Base-by-base conservation (phyloP, 495 filamentous ascomycete genomes). In the Bacidia gigantensis region DNA sequence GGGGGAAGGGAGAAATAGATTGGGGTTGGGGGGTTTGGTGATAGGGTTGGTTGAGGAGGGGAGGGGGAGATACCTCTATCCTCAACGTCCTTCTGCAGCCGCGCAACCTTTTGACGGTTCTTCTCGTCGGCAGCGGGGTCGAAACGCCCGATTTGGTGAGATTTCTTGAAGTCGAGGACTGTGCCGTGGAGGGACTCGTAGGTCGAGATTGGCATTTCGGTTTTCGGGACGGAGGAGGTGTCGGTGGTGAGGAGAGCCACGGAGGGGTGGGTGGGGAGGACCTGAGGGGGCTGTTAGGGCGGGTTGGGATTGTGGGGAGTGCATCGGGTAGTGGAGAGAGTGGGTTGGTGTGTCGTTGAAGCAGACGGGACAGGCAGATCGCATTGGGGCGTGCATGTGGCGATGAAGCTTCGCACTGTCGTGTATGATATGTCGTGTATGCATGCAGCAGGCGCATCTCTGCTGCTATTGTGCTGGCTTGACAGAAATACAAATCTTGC, bases 121-220 rank as follows among this genome's bases (percentile, higher is more conserved):
- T 80, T 55, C 20, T 73, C 66, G 26, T 84, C 80, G 3, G 89
- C 86, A 58, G 77, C 75, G 2, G 92, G 92, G 63, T 96, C 89
- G 67, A 98, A 98, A 25, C 92, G 88, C 35, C 92, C 92, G 21
- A 98, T 76, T 60, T 94, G 87, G 59, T 95, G 81, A 20, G 80
- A 74, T 67, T 84, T 86, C 71, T 98, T 98, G 86, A 87, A 96
- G 10, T 88, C 85, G 39, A 95, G 75, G 14, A 98, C 92, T 22
- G 83, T 89, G 68, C 94, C 84, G 23, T 80, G 69, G 51, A 86
- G 86, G 50, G 78, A 77, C 60, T 86, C 85, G 70, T 98, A 98
- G 51, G 86, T 81, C 18, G 82, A 77, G 25, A 74, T 68, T 18
- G 89, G 86, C 66, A 98, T 80, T 53, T 79, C 77, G 62, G 87